phyloP scores from a whole-genome alignment of 1,139 yeast genomes.

The Debaryomyces sp. region DNA sequence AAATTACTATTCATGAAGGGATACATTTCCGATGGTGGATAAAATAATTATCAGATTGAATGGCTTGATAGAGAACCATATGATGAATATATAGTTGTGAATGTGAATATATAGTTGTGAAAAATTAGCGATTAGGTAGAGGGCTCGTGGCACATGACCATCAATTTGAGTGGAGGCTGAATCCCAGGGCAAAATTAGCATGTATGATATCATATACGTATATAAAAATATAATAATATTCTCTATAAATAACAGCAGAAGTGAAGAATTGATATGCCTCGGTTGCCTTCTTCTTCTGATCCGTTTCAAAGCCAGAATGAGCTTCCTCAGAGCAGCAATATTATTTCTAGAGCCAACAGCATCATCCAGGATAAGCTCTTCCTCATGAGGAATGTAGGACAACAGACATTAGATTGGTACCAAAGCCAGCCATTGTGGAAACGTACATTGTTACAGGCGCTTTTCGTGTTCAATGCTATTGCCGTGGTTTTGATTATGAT shows the following conservation, averaged over 20 bases:
- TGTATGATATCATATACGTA: background rate
- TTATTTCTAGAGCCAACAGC: background rate
- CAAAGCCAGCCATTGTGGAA: conserved; percentile 19
- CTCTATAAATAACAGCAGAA: background rate
- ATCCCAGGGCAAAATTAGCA: background rate
- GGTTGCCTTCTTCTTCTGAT: conserved; percentile 5
- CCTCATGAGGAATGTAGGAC: background rate
- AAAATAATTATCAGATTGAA: background rate
- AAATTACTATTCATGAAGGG: too few relatives aligned
- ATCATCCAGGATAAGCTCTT: conserved; percentile 1
- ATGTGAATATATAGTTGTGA: background rate
- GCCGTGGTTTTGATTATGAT: conserved; percentile 38
- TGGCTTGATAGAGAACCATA: background rate
- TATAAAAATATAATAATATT: background rate
- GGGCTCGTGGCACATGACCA: background rate
- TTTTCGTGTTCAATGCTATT: conserved; percentile 18
- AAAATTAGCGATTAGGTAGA: background rate
- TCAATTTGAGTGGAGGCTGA: background rate
- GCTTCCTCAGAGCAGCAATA: background rate
- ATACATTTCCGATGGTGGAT: background rate
- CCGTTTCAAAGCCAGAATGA: background rate
- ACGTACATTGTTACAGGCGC: conserved; percentile 15
- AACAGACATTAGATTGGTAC: conserved; percentile 21
- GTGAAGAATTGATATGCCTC: conserved; percentile 5
- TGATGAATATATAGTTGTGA: too few relatives aligned